phyloP scores from a whole-genome alignment of 805 yeast genomes.

The Tetrapisispora phaffii region DNA sequence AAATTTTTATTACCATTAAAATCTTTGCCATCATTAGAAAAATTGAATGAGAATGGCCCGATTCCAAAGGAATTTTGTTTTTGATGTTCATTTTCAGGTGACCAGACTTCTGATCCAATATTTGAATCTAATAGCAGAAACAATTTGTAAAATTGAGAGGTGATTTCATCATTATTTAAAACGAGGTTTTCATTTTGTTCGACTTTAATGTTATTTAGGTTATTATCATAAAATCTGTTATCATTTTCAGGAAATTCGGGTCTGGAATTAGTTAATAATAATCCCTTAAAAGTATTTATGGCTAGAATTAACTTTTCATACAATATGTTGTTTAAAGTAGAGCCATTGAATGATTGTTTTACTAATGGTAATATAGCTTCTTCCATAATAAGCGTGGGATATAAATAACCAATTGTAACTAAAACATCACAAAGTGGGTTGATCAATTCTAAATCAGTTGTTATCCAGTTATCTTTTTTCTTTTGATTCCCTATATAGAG shows the following conservation, averaged over 20 bases:
- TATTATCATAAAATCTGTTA: constrained; percentile 24
- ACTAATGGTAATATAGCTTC: constrained; percentile 65
- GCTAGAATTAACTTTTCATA: constrained; percentile 67
- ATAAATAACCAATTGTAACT: constrained; percentile 70
- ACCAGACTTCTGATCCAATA: constrained; percentile 40
- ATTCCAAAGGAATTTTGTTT: constrained; percentile 31
- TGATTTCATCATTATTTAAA: constrained; percentile 61
- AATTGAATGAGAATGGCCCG: constrained; percentile 33
- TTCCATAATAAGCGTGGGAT: constrained; percentile 70
- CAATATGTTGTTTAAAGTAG: constrained; percentile 46
- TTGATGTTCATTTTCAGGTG: constrained; percentile 29
- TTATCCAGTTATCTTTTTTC: constrained; percentile 73
- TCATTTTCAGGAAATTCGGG: constrained; percentile 65
- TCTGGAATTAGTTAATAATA: constrained; percentile 53
- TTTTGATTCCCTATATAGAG: constrained; percentile 45
- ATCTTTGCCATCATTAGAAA: constrained; percentile 30
- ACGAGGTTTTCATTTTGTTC: constrained; percentile 23
- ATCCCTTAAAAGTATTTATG: constrained; percentile 59
- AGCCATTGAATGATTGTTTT: constrained; percentile 48
- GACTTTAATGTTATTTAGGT: constrained; percentile 27
- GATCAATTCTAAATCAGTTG: constrained; percentile 50
- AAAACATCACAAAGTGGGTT: constrained; percentile 62
- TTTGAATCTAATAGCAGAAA: constrained; percentile 51
- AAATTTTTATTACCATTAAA: constrained; percentile 22
- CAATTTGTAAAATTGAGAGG: constrained; percentile 44